Base-by-base conservation (phyloP, 768 basidiomycete genomes). In the Tricholoma matsutake region DNA sequence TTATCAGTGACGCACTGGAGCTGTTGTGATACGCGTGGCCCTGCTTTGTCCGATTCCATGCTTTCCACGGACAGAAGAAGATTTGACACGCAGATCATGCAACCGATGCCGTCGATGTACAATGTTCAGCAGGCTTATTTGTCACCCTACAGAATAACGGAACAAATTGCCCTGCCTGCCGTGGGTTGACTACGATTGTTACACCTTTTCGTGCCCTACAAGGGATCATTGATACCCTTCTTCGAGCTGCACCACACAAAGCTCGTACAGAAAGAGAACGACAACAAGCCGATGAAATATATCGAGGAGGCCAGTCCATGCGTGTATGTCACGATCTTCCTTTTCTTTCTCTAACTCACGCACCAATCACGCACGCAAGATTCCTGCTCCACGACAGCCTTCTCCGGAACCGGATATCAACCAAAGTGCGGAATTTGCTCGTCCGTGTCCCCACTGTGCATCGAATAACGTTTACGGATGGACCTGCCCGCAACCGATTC, bases 121-220 rank as follows among this genome's bases (percentile, higher is more conserved):
- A 13, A 3, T 2, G 9, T 41, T 11, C 39, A 22, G 16, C 52
- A 47, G 53, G 70, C 64, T 65, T 35, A 71, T 61, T 41, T 54
- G 54, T 60, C 59, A 59, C 61, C 43, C 63, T 60, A 47, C 65
- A 94, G 91, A 94, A 94, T 66, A 89, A 91, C 35, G 92, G 92
- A 57, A 87, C 88, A 18, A 90, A 85, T 66, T 94, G 92, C 69
- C 92, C 92, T 13, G 86, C 88, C 6, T 94, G 92, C 67, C 87
- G 92, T 58, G 82, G 85, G 25, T 64, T 78, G n/a, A 86, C 91
- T 13, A 87, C 81, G 25, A 78, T 81, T 22, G 91, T 90, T 37
- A 81, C 82, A 2, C 88, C 89, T 18, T 93, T 88, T 61, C 86
- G 92, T 29, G 81, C 84, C 2, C 73, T 94, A 13, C 89, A 94